Evolutionary conservation across 2,329 filamentous ascomycete genomes (phyloP).

Genomic region (Bipolaris victoriae): DNA sequence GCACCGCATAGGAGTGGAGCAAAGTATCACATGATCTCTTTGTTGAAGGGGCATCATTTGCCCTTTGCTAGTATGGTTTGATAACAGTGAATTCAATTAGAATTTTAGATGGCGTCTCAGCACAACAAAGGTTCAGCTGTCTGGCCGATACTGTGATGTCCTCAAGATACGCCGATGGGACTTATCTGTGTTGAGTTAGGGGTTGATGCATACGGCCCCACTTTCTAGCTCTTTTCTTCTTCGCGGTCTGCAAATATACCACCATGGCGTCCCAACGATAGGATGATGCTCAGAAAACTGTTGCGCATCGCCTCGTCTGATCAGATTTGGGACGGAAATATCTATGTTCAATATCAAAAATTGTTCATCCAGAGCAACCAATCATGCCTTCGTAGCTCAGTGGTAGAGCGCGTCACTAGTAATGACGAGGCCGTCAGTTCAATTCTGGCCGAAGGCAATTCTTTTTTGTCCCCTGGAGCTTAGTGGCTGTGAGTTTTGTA

Average conservation of each 20-base stretch:
- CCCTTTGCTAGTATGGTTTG: not conserved
- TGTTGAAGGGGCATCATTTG: not conserved
- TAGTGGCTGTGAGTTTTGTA: too few relatives aligned
- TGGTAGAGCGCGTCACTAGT: constrained; percentile 51
- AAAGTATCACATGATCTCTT: not conserved
- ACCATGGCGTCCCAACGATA: not conserved
- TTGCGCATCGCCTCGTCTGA: too few relatives aligned
- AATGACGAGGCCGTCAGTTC: constrained; percentile 50
- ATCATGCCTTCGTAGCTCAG: constrained; percentile 42
- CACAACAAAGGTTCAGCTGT: not conserved
- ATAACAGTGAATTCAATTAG: too few relatives aligned
- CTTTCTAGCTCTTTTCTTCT: not conserved
- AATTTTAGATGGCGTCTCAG: not conserved
- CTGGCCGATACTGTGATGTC: too few relatives aligned
- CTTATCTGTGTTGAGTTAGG: not conserved
- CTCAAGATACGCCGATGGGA: not conserved
- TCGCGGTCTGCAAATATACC: not conserved
- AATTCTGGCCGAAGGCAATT: constrained; percentile 46
- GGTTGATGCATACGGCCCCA: not conserved
- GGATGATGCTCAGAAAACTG: too few relatives aligned
- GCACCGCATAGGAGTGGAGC: not conserved
- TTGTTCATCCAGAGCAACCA: not conserved
- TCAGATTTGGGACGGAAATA: not conserved
- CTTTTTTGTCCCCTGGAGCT: constrained; percentile 9
- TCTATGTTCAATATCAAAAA: not conserved